Percentiles rank a stretch among this genome's conserved stretches.
Conservation (phyloP, 208 protist genomes). For the Acanthamoeba divionensis region DNA sequence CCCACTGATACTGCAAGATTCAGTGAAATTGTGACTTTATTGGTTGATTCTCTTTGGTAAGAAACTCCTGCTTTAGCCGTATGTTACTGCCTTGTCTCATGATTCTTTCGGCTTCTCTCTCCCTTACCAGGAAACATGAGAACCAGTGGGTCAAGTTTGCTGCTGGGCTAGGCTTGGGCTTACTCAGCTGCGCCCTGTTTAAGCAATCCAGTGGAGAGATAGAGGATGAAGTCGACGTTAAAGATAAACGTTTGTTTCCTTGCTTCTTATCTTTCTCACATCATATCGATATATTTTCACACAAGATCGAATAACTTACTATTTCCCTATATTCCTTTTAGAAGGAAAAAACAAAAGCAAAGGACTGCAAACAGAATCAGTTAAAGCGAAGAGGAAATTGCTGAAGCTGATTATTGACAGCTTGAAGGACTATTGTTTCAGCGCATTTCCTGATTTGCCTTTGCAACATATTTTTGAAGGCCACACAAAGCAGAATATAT, state of each 20-base stretch:
- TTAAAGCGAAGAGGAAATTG: neutral
- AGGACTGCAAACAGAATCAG: slow-evolving; percentile 26
- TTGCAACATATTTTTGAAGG: neutral
- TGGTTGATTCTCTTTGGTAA: neutral
- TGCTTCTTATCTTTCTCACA: neutral
- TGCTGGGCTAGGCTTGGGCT: neutral
- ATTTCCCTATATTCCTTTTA: neutral
- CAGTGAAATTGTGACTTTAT: neutral
- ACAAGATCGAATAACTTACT: neutral
- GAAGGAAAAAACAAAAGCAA: neutral
- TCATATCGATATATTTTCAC: neutral
- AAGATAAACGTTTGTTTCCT: neutral
- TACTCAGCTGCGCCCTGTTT: neutral
- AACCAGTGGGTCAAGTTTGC: slow-evolving; percentile 48
- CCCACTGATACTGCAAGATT: slow-evolving; percentile 11
- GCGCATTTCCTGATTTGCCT: slow-evolving; percentile 5
- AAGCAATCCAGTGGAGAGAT: neutral
- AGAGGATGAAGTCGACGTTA: neutral
- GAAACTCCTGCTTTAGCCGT: neutral
- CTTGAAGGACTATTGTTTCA: neutral
- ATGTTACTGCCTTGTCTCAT: neutral
- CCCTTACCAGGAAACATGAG: neutral
- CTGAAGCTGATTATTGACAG: neutral
- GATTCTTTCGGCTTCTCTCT: neutral
- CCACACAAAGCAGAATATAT: neutral